Evolutionary conservation across 805 yeast species (phyloP).

Genomic region (Wickerhamomyces pijperi): DNA sequence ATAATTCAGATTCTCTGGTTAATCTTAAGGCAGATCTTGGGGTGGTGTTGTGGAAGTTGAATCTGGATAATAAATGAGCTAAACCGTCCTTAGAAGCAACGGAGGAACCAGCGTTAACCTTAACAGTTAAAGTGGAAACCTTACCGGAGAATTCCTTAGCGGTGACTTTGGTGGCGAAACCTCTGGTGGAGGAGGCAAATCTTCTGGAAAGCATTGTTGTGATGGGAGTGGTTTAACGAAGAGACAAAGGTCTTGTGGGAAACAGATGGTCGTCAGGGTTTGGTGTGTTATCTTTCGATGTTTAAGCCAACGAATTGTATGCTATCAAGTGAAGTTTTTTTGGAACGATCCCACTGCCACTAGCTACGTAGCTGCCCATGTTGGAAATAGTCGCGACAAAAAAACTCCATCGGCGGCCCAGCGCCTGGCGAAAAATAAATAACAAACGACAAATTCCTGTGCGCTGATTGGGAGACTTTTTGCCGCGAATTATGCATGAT

Average conservation of each 20-base stretch:
- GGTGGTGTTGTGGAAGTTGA: conserved; percentile 72
- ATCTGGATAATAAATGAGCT: conserved; percentile 76
- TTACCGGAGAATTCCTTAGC: conserved; percentile 48
- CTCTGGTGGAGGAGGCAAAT: conserved; percentile 21
- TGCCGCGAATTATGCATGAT: too few relatives aligned
- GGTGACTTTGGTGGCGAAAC: conserved; percentile 31
- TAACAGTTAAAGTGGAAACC: conserved; percentile 68
- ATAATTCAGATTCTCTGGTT: conserved; percentile 87
- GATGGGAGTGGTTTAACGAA: background rate
- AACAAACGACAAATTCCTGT: background rate
- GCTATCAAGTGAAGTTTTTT: background rate
- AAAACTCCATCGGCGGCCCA: background rate
- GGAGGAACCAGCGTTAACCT: conserved; percentile 83
- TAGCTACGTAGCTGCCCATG: too few relatives aligned
- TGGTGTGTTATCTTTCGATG: too few relatives aligned
- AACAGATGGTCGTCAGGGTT: too few relatives aligned
- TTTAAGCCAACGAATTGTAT: too few relatives aligned
- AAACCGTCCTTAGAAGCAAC: conserved; percentile 61
- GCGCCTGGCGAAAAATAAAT: too few relatives aligned
- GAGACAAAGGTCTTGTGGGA: background rate
- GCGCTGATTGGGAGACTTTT: background rate
- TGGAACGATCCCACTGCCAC: too few relatives aligned
- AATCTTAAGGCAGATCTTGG: conserved; percentile 83
- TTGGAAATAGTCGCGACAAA: background rate
- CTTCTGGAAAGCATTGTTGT: conserved; percentile 17